These are phyloP conservation scores for Rubus parviflorus DNA, from an alignment of 306 rosid genomes.

Conservation along the genomic window DNA sequence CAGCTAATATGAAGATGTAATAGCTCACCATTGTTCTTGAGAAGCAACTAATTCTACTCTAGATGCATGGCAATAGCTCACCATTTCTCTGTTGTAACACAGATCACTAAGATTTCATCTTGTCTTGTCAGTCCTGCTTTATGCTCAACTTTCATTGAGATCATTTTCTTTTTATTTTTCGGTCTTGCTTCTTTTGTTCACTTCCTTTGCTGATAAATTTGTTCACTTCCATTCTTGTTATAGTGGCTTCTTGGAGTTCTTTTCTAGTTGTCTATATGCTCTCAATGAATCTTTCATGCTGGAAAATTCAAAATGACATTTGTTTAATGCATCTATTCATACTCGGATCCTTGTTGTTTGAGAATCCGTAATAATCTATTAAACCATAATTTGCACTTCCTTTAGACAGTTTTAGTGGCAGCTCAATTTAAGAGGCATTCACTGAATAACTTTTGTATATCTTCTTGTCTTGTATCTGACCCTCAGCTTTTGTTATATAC, in stretches of 20 bases:
- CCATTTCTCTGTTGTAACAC: neutral
- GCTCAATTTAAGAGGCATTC: neutral
- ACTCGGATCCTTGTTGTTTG: neutral
- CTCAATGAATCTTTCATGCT: neutral
- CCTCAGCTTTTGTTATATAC: neutral
- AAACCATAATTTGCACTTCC: neutral
- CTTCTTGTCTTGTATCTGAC: neutral
- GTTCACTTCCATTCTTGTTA: neutral
- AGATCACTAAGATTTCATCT: neutral
- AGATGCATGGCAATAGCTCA: neutral
- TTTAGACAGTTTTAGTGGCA: neutral
- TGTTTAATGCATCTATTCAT: neutral
- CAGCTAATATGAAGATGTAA: neutral
- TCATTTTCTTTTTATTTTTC: neutral
- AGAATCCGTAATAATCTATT: neutral
- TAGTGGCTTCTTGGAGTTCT: neutral
- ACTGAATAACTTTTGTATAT: neutral
- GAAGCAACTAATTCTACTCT: neutral
- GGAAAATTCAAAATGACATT: no score
- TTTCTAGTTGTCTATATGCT: neutral
- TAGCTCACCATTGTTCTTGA: neutral
- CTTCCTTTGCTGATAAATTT: neutral
- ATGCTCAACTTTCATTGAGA: neutral
- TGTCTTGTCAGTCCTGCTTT: neutral
- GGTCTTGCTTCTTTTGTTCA: neutral